Conservation (phyloP, 148 eudicot species). For the Chenopodium album region DNA sequence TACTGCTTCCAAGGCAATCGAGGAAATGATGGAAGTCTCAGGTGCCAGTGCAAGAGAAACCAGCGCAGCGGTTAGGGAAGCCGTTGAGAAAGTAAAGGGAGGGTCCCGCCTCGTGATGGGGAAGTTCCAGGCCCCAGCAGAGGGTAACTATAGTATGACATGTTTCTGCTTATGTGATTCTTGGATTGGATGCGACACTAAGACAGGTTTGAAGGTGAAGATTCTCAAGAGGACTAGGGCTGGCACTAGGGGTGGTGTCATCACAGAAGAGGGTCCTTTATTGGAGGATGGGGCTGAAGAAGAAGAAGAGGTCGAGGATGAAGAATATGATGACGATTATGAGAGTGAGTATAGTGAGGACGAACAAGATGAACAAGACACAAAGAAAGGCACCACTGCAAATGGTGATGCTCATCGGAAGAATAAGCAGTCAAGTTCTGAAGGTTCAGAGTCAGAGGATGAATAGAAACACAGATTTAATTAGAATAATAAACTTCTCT, state of each 20-base stretch:
- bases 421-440: slow-evolving; percentile 41
- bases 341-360: slow-evolving; percentile 96
- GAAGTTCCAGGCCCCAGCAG: slow-evolving; percentile 69
- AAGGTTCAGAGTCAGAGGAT: slow-evolving; percentile 55
- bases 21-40: slow-evolving; percentile 63
- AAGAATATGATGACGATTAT: slow-evolving; percentile 72
- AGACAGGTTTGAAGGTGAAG: slow-evolving; percentile 54
- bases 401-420: slow-evolving; percentile 37
- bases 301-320: slow-evolving; percentile 78
- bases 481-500: slow-evolving; percentile 21
- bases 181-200: slow-evolving; percentile 81
- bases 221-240: slow-evolving; percentile 69
- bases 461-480: slow-evolving; percentile 33
- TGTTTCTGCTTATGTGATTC: slow-evolving; percentile 71
- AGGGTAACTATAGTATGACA: slow-evolving; percentile 65
- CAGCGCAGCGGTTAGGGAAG: slow-evolving; percentile 56
- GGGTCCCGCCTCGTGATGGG: slow-evolving; percentile 79
- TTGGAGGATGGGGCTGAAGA: slow-evolving; percentile 64
- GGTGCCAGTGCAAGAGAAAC: slow-evolving; percentile 61
- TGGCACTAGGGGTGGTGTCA: slow-evolving; percentile 63
- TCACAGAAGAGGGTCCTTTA: slow-evolving; percentile 43
- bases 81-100: slow-evolving; percentile 58
- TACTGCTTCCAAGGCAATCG: slow-evolving; percentile 63
- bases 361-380: slow-evolving; percentile 52
- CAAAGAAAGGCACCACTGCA: slow-evolving; percentile 40